These are phyloP conservation scores for Xylaria sp. DNA, from an alignment of 2,329 filamentous ascomycete genomes.

Conservation along the genomic window DNA sequence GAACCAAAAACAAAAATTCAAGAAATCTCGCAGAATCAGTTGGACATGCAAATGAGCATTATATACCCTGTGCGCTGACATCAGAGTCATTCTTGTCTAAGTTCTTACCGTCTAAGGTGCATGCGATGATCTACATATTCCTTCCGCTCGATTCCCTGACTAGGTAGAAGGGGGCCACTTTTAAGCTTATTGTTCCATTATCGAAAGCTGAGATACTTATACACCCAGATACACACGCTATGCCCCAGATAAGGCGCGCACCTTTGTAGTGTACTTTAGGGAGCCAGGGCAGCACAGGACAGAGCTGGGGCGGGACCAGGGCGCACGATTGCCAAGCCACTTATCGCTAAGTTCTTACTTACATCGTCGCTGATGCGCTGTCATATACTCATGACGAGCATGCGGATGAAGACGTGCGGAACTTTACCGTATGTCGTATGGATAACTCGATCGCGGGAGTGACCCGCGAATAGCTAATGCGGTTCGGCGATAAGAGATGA, in stretches of 20 bases:
- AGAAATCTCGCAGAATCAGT: too few relatives aligned
- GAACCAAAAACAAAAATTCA: neutral
- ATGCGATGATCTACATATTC: neutral
- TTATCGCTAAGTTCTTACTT: too few relatives aligned
- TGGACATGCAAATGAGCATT: too few relatives aligned
- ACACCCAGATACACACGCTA: too few relatives aligned
- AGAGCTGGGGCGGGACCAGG: too few relatives aligned
- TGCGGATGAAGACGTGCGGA: neutral
- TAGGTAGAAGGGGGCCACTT: neutral
- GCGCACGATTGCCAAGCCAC: slow-evolving; percentile 3
- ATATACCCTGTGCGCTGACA: neutral
- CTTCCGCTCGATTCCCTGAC: neutral
- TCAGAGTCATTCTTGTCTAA: neutral
- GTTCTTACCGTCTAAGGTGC: neutral
- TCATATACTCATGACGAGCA: neutral
- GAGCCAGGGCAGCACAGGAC: neutral
- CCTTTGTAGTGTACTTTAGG: too few relatives aligned
- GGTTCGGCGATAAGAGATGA: neutral
- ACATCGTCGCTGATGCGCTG: too few relatives aligned
- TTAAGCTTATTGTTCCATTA: neutral
- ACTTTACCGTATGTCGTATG: neutral
- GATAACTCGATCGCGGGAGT: neutral
- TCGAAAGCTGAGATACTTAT: neutral
- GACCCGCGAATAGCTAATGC: neutral
- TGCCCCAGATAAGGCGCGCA: too few relatives aligned